A percentile compares a stretch with the other conserved stretches of the same genome.
phyloP scores from a whole-genome alignment of 2,329 filamentous ascomycete genomes.

The Penicillium sumatraense region DNA sequence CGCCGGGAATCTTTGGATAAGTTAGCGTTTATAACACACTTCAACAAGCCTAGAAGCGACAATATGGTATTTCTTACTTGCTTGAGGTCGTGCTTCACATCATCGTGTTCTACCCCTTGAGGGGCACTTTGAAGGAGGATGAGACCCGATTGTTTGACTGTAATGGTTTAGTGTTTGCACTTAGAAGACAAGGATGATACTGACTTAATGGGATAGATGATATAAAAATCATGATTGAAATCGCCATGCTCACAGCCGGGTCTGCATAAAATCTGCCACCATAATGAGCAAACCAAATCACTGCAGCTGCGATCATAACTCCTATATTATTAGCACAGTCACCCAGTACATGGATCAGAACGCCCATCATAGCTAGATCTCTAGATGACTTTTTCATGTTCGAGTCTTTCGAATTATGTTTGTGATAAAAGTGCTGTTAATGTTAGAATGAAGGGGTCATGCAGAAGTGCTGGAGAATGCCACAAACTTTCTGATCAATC shows the following conservation, averaged over 20 bases:
- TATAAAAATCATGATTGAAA: not conserved
- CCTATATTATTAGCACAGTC: slow-evolving; percentile 77
- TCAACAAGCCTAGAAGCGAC: no score
- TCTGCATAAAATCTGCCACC: not conserved
- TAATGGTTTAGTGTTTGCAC: no score
- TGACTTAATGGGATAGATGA: not conserved
- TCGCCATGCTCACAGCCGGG: slow-evolving; percentile 8
- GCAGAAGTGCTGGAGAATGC: no score
- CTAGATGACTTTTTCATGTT: not conserved
- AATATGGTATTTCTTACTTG: not conserved
- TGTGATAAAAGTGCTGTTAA: not conserved
- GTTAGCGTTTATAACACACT: not conserved
- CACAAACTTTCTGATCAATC: slow-evolving; percentile 4
- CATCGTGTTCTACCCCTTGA: not conserved
- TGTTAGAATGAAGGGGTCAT: no score
- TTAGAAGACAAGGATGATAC: not conserved
- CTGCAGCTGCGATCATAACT: slow-evolving; percentile 68
- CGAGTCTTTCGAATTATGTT: not conserved
- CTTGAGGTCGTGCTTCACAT: not conserved
- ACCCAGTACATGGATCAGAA: slow-evolving; percentile 69
- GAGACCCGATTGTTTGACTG: slow-evolving; percentile 15
- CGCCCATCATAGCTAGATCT: slow-evolving; percentile 59
- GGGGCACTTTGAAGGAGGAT: not conserved
- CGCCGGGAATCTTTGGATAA: not conserved
- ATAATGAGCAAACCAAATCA: slow-evolving; percentile 64